Evolutionary conservation across 2,329 filamentous ascomycete genomes (phyloP).

Genomic region (Diaporthe batatas): DNA sequence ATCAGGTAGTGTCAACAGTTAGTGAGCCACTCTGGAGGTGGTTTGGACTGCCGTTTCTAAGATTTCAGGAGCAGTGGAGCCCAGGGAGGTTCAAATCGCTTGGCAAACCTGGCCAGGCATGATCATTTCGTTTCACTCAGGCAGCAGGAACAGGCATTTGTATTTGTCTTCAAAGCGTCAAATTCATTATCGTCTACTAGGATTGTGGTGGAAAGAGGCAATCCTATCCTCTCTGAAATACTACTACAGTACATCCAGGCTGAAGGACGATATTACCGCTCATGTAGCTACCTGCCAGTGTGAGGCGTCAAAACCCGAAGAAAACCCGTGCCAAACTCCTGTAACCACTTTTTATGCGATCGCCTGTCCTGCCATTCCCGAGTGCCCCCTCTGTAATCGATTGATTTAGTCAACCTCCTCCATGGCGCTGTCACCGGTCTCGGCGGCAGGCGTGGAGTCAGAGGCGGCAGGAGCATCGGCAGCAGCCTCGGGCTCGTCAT

Average conservation of each 20-base stretch:
- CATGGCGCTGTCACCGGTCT: slow-evolving; percentile 93
- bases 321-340: slow-evolving; percentile 56
- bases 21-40: neutral
- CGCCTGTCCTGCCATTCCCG: slow-evolving; percentile 44
- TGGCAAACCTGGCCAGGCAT: no score
- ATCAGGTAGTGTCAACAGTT: neutral
- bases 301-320: slow-evolving; percentile 48
- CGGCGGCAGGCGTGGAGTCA: slow-evolving; percentile 69
- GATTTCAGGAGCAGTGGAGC: neutral
- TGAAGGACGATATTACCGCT: slow-evolving; percentile 39
- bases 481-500: slow-evolving; percentile 89
- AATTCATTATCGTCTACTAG: slow-evolving; percentile 43
- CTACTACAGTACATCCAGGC: slow-evolving; percentile 42
- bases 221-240: slow-evolving; percentile 39
- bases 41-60: no score
- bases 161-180: slow-evolving; percentile 36
- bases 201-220: slow-evolving; percentile 32
- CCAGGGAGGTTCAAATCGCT: neutral
- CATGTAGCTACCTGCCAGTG: slow-evolving; percentile 43
- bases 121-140: neutral
- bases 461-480: slow-evolving; percentile 67
- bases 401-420: slow-evolving; percentile 95
- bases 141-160: neutral
- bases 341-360: slow-evolving; percentile 56
- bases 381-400: slow-evolving; percentile 19